Base-by-base conservation (phyloP, 2,329 filamentous ascomycete species). In the Pseudodiploospora longispora region DNA sequence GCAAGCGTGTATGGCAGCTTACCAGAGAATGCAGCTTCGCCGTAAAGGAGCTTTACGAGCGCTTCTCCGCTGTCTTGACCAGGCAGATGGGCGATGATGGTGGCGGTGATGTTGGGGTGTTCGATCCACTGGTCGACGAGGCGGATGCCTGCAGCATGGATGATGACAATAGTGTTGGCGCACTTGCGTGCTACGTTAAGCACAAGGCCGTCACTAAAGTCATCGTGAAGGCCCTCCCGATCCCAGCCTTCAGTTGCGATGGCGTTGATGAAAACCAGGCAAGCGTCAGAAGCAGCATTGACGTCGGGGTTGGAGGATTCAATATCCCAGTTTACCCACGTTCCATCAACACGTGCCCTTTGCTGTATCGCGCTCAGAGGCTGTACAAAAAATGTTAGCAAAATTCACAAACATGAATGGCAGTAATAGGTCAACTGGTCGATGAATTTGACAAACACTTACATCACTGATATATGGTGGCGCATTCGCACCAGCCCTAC, bases 231-330 rank as follows among this genome's bases (percentile, higher is more conserved):
- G 8, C 76, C 75, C 0, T 76, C 67, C 35, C 80, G 72, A 49
- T 87, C 75, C 62, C 77, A 88, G 0, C 85, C 86, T 63, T 95
- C 89, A 0, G 86, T 85, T 1, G 84, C 78, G 59, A 90, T 87
- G 31, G 74, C 77, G 58, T 85, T 95, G 44, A 82, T 84, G 60
- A 95, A 95, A 1, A 93, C 88, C 35, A 96, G 57, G 83, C 95
- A 41, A 39, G 86, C 79, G 3, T 83, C 73, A 1, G 57, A 56
- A 4, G 65, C 63, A 3, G 52, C 56, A n/a, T 68, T 67, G 10
- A 68, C 63, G 4, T 55, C 55, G 0, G 60, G 60, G 6, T 62
- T 45, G 10, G 52, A 51, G 1, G 60, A 65, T 4, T 57, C 52
- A 1, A 64, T 52, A 33, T 67, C 73, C 66, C 49, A 84, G 60